Conservation (phyloP, 129 eudicot genomes). For the Mikania micrantha region DNA sequence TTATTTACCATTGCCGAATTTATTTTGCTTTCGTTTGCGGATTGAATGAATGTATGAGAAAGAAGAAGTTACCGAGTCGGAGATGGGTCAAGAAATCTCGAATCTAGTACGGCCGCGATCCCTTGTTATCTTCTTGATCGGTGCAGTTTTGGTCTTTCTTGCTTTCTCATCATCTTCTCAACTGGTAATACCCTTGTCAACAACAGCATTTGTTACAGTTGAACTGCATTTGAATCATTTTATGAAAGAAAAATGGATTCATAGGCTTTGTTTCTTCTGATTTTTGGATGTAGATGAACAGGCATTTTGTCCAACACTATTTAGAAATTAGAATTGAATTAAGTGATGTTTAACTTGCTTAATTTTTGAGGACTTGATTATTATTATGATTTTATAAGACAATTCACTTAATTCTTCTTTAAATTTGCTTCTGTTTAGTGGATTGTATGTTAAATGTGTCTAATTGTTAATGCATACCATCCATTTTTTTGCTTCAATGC, state of each 20-base stretch:
- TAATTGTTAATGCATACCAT: not conserved
- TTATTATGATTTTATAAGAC: not conserved
- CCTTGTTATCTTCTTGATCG: conserved; percentile 39
- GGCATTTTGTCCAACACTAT: not conserved
- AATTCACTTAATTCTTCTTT: not conserved
- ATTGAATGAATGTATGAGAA: conserved; percentile 36
- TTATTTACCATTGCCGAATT: no score
- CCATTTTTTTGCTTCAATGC: conserved; percentile 2
- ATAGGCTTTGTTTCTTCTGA: not conserved
- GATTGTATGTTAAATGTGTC: not conserved
- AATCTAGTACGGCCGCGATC: conserved; percentile 46
- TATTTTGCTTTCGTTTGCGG: not conserved
- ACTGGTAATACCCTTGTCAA: conserved; percentile 35
- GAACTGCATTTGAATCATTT: conserved; percentile 14
- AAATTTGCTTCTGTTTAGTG: not conserved
- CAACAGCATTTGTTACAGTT: not conserved
- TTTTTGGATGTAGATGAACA: not conserved
- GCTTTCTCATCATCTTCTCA: conserved; percentile 55
- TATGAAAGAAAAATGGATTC: not conserved
- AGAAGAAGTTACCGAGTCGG: conserved; percentile 18
- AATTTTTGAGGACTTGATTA: no score
- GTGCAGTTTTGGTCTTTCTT: conserved; percentile 39
- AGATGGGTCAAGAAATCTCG: conserved; percentile 70
- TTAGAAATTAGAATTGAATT: not conserved
- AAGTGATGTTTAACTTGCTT: no score